Base-by-base conservation (phyloP, 108 stramenopile genomes). In the Cyclotella distinguenda region DNA sequence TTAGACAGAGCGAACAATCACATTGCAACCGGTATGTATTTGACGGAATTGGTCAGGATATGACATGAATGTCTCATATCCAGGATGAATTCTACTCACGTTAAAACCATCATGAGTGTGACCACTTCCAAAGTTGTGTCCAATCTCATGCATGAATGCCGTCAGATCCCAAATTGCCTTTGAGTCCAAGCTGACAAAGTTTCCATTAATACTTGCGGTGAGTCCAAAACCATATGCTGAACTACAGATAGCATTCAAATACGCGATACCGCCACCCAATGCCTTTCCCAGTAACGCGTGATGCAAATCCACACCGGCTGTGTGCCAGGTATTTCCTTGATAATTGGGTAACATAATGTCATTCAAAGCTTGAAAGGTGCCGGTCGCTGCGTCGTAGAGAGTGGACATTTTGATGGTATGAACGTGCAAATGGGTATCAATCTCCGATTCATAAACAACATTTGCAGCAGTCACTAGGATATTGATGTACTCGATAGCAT, bases 391-490 rank as follows among this genome's bases (percentile, higher is more conserved):
- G 18, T 36, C 68, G 36, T 69, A 69, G 9, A 58, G 6, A 31
- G 30, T 49, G 6, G 26, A 28, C 0, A 69, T 16, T 1, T 38
- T 7, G 7, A 69, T 15, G 22, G n/a, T 12, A 42, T 8, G 19
- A 1, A 69, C 58, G 33, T 60, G 46, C 16, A 69, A 30, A 43
- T 69, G 68, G 2, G 68, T 69, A 13, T 60, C 33, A 19, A 69
- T 69, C 33, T 69, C 68, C 9, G 23, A 11, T 23, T 69, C 68
- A 23, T 60, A 69, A n/a, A 69, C 27, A 4, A 36, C 48, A 33
- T 69, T 69, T 1, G 68, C 68, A 11, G 55, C 58, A 28, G 68
- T 53, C 19, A 69, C 45, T 16, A 69, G 42, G 5, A 28, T 5
- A 31, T 69, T 52, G n/a, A 69, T 43, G 22, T 69, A 69, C 18